These are phyloP conservation scores for Picea glauca DNA, from an alignment of 75 land plant genomes.

Conservation along the genomic window DNA sequence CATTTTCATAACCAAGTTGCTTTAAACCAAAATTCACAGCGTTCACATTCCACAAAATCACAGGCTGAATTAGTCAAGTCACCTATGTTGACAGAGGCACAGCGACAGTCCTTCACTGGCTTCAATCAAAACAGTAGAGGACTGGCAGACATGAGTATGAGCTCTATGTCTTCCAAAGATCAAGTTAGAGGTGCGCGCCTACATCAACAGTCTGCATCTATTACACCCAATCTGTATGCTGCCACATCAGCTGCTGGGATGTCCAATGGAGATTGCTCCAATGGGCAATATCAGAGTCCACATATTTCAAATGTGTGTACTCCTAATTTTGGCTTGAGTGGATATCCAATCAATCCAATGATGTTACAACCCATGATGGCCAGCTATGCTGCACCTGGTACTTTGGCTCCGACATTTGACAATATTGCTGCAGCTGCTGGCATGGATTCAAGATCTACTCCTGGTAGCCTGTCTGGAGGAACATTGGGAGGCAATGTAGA, in stretches of 20 bases:
- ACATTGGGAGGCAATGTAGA: constrained; percentile 24
- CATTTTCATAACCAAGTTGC: constrained; percentile 22
- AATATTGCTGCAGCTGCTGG: constrained; percentile 51
- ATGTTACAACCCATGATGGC: constrained; percentile 50
- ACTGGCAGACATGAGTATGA: constrained; percentile 1
- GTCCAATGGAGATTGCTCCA: constrained; percentile 22
- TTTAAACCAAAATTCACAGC: constrained; percentile 7
- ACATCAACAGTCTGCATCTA: not conserved
- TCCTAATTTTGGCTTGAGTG: constrained; percentile 55
- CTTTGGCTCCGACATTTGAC: constrained; percentile 43
- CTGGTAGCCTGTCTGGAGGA: constrained; percentile 35
- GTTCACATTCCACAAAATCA: not conserved
- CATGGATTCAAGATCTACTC: constrained; percentile 43
- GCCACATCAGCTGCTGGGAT: constrained; percentile 34
- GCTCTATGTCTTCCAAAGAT: constrained; percentile 16
- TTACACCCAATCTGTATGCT: constrained; percentile 16
- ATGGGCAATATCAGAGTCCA: constrained; percentile 49
- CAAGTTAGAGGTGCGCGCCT: not conserved
- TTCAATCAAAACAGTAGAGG: not conserved
- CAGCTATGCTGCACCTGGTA: constrained; percentile 42
- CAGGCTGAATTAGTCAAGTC: not conserved
- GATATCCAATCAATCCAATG: constrained; percentile 46
- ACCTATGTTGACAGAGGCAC: not conserved
- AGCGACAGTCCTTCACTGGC: not conserved
- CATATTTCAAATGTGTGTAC: constrained; percentile 42